phyloP scores from a whole-genome alignment of 305 asterid species.

The Plantago coronopus region DNA sequence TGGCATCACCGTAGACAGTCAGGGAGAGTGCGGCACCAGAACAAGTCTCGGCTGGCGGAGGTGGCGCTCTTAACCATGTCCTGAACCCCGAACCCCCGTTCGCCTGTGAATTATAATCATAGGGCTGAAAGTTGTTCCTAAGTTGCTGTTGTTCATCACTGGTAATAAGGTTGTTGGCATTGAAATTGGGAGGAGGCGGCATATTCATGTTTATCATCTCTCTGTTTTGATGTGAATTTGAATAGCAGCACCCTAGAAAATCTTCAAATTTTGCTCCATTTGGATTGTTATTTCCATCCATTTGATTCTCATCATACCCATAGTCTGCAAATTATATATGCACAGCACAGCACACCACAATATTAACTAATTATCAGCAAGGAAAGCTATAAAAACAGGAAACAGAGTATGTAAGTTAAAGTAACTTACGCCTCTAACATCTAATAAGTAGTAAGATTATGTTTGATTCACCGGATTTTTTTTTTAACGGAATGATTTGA shows the following conservation, averaged over 20 bases:
- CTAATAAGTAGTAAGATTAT: no score
- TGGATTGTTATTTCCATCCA: conserved; percentile 31
- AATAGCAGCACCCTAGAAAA: conserved; percentile 67
- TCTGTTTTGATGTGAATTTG: conserved; percentile 30
- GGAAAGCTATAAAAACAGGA: no score
- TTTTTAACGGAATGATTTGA: no score
- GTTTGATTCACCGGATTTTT: no score
- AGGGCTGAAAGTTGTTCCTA: conserved; percentile 30
- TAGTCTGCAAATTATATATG: conserved; percentile 35
- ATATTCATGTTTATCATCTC: conserved; percentile 61
- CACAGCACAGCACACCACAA: no score
- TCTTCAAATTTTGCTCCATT: conserved; percentile 66
- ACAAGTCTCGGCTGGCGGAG: conserved; percentile 30
- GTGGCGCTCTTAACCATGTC: conserved; percentile 58
- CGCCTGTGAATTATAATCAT: conserved; percentile 24
- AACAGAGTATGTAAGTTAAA: background rate
- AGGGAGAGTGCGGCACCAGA: conserved; percentile 43
- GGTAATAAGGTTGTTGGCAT: background rate
- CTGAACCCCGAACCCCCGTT: conserved; percentile 39
- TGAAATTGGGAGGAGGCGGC: conserved; percentile 42
- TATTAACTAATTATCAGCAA: background rate
- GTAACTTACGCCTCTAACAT: no score
- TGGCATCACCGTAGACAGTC: conserved; percentile 39
- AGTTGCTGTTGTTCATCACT: conserved; percentile 18
- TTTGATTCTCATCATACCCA: conserved; percentile 43